Conservation (phyloP, 179 eudicot species). For the Patellifolia procumbens region DNA sequence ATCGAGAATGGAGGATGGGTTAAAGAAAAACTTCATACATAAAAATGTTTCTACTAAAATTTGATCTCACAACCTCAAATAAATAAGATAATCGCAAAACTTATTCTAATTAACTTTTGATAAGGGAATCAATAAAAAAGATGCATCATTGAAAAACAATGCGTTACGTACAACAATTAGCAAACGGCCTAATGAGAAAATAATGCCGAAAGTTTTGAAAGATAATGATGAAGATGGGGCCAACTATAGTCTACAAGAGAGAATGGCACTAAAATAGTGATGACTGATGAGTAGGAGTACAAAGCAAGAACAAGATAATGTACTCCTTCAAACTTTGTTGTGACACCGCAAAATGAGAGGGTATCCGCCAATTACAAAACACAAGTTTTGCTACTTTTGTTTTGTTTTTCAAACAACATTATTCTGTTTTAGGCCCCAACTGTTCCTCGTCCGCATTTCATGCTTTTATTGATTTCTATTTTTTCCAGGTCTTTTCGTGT, state of each 20-base stretch:
- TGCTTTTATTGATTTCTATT: not conserved
- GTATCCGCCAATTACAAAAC: not conserved
- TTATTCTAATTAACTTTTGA: too few species aligned
- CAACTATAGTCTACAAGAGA: too few species aligned
- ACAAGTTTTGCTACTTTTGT: not conserved
- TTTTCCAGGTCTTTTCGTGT: too few species aligned
- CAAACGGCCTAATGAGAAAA: not conserved
- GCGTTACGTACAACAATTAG: too few species aligned
- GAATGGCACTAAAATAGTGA: too few species aligned
- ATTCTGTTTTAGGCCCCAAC: not conserved
- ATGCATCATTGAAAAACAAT: not conserved
- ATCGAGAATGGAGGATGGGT: too few species aligned
- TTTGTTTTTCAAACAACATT: not conserved
- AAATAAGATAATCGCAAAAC: too few species aligned
- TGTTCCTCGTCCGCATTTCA: not conserved
- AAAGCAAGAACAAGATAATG: conserved; percentile 19
- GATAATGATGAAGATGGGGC: conserved; percentile 9
- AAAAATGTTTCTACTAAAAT: too few species aligned
- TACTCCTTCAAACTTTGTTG: conserved; percentile 14
- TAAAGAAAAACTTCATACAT: too few species aligned
- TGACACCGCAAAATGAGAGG: not conserved
- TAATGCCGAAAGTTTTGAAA: conserved; percentile 12
- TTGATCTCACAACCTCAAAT: too few species aligned
- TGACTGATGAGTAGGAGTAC: too few species aligned
- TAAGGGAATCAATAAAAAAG: not conserved